Evolutionary conservation across 441 rosid genomes (phyloP), one percentile per base, ranked within the genome.

Genomic region (Euphorbia neoarborescens): DNA sequence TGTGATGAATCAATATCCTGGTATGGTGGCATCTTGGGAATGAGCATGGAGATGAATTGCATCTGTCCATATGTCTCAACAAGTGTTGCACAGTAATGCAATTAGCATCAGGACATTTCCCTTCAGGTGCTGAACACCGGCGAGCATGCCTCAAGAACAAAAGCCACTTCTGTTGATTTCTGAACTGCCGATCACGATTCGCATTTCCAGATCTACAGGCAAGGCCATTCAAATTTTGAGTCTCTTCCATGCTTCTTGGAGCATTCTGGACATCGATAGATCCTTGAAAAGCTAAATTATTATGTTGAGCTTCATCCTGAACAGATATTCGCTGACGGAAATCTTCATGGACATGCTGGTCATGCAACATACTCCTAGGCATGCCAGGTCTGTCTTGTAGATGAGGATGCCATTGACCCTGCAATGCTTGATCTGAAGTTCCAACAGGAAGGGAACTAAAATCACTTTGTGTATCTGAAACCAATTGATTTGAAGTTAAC

Each of bases 91-190:
- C 96, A 62, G 83, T 86, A 70, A 87, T 71, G 70, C 99, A 93
- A 75, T 85, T 77, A 64, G 51, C 72, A 12, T 87, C 97, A 0
- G 73, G 88, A 81, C 99, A 96, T 81, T 85, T 88, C 72, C 97
- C 99, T 79, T 89, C 94, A 22, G 97, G 96, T 35, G 94, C 91
- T 75, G 87, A 70, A 83, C 99, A 96, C 72, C 83, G 70, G 35
- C 96, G 93, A 56, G 99, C 96, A 86, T 96, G 99, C 72, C 90
- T 85, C 81, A 96, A 75, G 78, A 92, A 86, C 84, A 96, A 77
- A 75, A 96, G 91, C 98, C 99, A 96, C 72, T 79, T 90, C 77
- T 80, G 87, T 76, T 96, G 99, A 75, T 91, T 87, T 77, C 80
- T 83, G 76, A 85, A 90, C 75, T 89, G 90, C 64, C 87, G 81